Conservation (phyloP, 495 filamentous ascomycete genomes). For the Lasiosphaeriaceae sp. region DNA sequence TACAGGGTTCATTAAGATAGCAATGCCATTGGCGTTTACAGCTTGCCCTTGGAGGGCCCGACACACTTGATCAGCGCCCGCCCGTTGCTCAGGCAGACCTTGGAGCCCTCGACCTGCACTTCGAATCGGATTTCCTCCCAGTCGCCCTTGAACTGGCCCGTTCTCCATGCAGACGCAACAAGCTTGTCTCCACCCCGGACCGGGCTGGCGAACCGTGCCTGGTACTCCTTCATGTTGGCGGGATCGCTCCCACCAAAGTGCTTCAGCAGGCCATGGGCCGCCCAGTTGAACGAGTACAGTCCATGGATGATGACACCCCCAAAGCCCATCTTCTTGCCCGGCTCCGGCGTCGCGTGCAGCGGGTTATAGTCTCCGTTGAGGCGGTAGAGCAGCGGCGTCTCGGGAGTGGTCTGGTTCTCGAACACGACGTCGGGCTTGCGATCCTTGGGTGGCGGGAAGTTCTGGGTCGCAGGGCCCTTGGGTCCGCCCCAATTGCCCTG, state of each 20-base stretch:
- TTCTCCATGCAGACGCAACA: conserved; percentile 61
- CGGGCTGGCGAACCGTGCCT: conserved; percentile 81
- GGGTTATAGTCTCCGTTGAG: conserved; percentile 93
- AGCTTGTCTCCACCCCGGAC: conserved; percentile 74
- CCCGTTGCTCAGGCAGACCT: conserved; percentile 80
- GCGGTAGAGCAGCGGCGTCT: conserved; percentile 73
- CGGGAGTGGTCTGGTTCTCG: conserved; percentile 59
- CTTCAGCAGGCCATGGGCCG: conserved; percentile 71
- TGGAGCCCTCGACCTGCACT: conserved; percentile 65
- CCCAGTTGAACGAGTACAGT: conserved; percentile 77
- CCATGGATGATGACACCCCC: conserved; percentile 87
- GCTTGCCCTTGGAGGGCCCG: conserved; percentile 55
- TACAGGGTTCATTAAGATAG: background rate
- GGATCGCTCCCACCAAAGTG: conserved; percentile 72
- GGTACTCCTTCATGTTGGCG: conserved; percentile 76
- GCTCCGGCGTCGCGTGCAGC: conserved; percentile 78
- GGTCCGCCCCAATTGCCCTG: conserved; percentile 89
- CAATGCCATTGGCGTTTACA: conserved; percentile 39
- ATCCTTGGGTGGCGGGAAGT: conserved; percentile 67
- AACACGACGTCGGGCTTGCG: conserved; percentile 72
- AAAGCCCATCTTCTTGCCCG: conserved; percentile 84
- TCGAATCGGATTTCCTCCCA: conserved; percentile 81
- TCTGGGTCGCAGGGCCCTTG: conserved; percentile 75
- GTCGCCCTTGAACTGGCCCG: conserved; percentile 60
- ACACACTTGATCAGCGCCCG: conserved; percentile 69